Evolutionary conservation across 495 filamentous ascomycete species (phyloP).

Genomic region (Acidiella bohemica): DNA sequence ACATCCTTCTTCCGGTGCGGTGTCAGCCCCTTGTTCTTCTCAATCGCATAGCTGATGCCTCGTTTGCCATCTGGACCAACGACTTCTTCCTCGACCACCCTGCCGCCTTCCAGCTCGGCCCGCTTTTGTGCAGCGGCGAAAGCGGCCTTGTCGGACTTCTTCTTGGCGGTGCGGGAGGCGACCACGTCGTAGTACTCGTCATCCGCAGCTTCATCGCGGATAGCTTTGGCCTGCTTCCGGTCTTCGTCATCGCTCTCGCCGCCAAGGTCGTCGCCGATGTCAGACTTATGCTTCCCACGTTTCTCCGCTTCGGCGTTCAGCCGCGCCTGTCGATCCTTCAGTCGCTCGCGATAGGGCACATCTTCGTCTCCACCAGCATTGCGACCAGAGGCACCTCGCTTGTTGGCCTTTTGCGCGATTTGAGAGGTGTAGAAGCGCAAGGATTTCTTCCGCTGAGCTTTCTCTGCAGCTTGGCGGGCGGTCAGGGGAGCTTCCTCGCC

Average conservation of each 20-base stretch:
- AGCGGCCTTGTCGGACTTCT: constrained; percentile 64
- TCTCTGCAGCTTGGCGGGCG: constrained; percentile 58
- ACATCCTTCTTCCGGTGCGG: constrained; percentile 82
- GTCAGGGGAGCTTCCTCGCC: constrained; percentile 52
- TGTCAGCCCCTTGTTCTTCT: constrained; percentile 93
- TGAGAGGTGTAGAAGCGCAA: constrained; percentile 95
- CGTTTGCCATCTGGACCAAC: constrained; percentile 68
- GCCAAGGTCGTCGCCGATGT: constrained; percentile 44
- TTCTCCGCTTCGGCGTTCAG: constrained; percentile 78
- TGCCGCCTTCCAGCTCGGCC: constrained; percentile 42
- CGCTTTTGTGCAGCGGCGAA: constrained; percentile 37
- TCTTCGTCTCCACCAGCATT: constrained; percentile 85
- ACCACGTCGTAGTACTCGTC: constrained; percentile 84
- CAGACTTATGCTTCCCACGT: constrained; percentile 51
- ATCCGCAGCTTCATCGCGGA: constrained; percentile 39
- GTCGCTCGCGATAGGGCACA: constrained; percentile 77
- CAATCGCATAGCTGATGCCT: constrained; percentile 77
- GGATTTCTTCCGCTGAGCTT: constrained; percentile 70
- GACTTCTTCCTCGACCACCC: constrained; percentile 47
- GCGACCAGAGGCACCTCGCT: constrained; percentile 63
- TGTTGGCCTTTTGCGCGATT: constrained; percentile 81
- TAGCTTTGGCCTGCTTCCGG: constrained; percentile 32
- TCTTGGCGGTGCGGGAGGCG: constrained; percentile 47
- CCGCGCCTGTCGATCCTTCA: constrained; percentile 68
- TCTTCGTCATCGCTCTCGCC: constrained; percentile 50